phyloP scores from a whole-genome alignment of 2,329 filamentous ascomycete genomes.

The Arthrobotrys conoides region DNA sequence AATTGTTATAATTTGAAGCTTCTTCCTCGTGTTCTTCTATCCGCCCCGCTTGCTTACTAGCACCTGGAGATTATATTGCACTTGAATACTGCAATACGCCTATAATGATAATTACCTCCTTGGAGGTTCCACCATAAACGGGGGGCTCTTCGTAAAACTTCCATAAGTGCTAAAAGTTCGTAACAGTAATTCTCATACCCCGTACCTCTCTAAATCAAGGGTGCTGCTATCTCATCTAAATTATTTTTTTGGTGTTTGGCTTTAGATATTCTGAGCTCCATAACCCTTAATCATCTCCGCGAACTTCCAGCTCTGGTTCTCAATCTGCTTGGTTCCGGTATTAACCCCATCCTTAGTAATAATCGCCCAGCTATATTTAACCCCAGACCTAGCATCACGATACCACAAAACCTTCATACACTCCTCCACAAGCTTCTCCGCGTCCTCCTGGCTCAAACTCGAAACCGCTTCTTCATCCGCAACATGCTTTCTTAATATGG shows the following conservation, averaged over 20 bases:
- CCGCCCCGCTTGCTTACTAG: background rate
- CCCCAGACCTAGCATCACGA: conserved; percentile 91
- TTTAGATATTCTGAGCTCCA: conserved; percentile 80
- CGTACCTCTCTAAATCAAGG: background rate
- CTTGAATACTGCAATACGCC: conserved; percentile 34
- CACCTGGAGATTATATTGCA: conserved; percentile 18
- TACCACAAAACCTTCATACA: conserved; percentile 99
- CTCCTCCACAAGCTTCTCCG: conserved; percentile 84
- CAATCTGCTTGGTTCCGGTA: conserved; percentile 86
- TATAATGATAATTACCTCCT: conserved; percentile 41
- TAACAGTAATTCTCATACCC: conserved; percentile 20
- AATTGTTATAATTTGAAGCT: background rate
- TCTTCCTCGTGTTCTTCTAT: background rate
- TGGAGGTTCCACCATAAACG: conserved; percentile 2
- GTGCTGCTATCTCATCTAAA: conserved; percentile 4
- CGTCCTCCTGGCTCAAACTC: conserved; percentile 81
- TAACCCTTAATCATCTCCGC: conserved; percentile 95
- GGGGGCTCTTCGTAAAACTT: background rate
- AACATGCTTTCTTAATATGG: conserved; percentile 85
- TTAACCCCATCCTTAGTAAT: conserved; percentile 91
- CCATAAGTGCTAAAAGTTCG: background rate
- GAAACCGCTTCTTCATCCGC: conserved; percentile 85
- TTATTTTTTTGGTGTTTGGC: conserved; percentile 13
- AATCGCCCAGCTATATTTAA: conserved; percentile 91
- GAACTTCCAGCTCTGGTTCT: conserved; percentile 95